Evolutionary conservation across 768 basidiomycete genomes (phyloP).

Genomic region (Tephrocybe sp.): DNA sequence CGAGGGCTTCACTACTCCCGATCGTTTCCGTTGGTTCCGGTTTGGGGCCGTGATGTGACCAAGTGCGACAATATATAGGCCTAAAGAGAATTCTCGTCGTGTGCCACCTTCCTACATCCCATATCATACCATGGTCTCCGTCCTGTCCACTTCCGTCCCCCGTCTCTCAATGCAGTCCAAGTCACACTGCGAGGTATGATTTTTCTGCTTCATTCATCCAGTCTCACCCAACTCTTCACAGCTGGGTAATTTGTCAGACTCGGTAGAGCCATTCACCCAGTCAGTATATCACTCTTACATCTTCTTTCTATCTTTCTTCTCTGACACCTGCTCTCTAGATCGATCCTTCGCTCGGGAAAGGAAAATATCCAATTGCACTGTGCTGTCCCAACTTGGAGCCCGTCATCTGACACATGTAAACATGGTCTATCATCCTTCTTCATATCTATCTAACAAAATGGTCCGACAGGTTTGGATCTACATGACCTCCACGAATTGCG

Average conservation of each 20-base stretch:
- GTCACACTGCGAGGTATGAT: conserved; percentile 39
- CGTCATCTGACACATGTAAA: conserved; percentile 60
- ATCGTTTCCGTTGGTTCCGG: conserved; percentile 34
- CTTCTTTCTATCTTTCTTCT: not conserved
- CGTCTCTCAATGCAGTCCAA: conserved; percentile 21
- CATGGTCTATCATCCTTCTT: conserved; percentile 2
- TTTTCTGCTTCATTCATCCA: not conserved
- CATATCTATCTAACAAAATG: not conserved
- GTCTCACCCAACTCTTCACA: conserved; percentile 22
- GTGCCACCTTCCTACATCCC: conserved; percentile 20
- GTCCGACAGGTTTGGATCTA: conserved; percentile 54
- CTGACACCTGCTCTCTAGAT: conserved; percentile 30
- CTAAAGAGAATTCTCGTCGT: conserved; percentile 27
- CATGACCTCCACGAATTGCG: conserved; percentile 70
- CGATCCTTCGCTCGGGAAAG: conserved; percentile 47
- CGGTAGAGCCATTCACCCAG: conserved; percentile 65
- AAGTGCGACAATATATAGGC: conserved; percentile 15
- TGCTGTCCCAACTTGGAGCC: conserved; percentile 66
- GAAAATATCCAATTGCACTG: conserved; percentile 58
- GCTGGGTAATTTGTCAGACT: conserved; percentile 54
- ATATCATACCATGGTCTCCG: conserved; percentile 23
- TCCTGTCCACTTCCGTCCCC: conserved; percentile 19
- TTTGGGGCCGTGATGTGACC: conserved; percentile 27
- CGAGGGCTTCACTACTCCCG: conserved; percentile 13
- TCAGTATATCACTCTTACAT: conserved; percentile 27